phyloP scores from a whole-genome alignment of 169 alveolate species.

The Babesia bovis region DNA sequence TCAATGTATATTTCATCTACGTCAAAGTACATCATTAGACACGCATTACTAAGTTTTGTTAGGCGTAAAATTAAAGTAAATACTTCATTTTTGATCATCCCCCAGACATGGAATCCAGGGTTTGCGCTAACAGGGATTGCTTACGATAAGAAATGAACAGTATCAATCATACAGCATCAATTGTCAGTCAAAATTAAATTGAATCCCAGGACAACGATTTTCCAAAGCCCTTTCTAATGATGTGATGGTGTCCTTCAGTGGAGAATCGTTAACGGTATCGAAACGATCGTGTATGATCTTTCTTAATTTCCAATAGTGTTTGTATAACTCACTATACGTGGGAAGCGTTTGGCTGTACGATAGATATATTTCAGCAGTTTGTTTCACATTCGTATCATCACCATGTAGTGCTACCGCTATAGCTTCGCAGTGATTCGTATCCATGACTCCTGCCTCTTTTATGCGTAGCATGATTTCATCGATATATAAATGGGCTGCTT shows the following conservation, averaged over 20 bases:
- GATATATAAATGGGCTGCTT: constrained; percentile 8
- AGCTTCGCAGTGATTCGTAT: constrained; percentile 14
- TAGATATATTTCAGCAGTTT: neutral
- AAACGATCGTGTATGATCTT: neutral
- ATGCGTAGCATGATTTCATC: neutral
- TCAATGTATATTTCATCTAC: too few relatives aligned
- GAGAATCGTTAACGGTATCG: neutral
- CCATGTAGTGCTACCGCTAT: neutral
- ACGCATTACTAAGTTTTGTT: too few relatives aligned
- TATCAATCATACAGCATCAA: too few relatives aligned
- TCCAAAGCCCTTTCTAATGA: neutral
- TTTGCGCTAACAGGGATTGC: too few relatives aligned
- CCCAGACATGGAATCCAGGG: too few relatives aligned
- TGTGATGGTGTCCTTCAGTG: neutral
- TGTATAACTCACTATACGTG: constrained; percentile 1
- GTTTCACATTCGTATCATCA: neutral
- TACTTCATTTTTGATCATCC: too few relatives aligned
- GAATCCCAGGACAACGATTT: neutral
- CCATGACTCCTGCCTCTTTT: neutral
- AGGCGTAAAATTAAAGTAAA: too few relatives aligned
- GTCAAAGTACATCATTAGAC: too few relatives aligned
- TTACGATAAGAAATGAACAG: too few relatives aligned
- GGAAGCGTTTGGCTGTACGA: neutral
- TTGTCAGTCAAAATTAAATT: neutral
- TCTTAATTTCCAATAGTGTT: neutral